Conservation (phyloP, 345 rosid species). For the Citrus trifoliata region DNA sequence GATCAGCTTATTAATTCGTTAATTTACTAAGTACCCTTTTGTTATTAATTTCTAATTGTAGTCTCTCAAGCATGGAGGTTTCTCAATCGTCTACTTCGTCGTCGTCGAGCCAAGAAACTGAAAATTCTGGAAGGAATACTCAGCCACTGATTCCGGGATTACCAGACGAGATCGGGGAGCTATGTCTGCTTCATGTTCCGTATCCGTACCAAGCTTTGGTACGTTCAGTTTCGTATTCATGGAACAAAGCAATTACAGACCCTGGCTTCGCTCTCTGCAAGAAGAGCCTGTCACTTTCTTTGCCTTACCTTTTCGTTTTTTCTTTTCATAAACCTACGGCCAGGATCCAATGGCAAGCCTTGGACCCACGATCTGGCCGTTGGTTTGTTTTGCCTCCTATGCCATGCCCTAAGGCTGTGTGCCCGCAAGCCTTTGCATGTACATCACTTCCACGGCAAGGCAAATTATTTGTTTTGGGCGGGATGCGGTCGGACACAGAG, state of each 20-base stretch:
- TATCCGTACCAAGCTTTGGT: conserved; percentile 55
- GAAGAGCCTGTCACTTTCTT: conserved; percentile 43
- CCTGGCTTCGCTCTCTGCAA: conserved; percentile 40
- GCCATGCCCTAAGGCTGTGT: conserved; percentile 45
- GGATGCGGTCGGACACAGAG: conserved; percentile 41
- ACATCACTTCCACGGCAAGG: conserved; percentile 58
- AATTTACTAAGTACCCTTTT: not conserved
- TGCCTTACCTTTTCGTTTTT: conserved; percentile 56
- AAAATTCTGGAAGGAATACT: conserved; percentile 1
- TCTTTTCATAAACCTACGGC: conserved; percentile 58
- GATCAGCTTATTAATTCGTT: not conserved
- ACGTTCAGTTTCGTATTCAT: conserved; percentile 63
- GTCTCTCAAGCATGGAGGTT: conserved; percentile 14
- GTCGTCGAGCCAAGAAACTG: conserved; percentile 2
- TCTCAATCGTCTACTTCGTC: not conserved
- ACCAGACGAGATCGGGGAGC: conserved; percentile 64
- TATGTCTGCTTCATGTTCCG: conserved; percentile 63
- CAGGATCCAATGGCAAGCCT: conserved; percentile 68
- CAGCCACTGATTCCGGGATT: conserved; percentile 64
- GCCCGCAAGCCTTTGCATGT: conserved; percentile 57
- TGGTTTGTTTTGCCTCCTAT: conserved; percentile 66
- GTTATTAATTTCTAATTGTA: not conserved
- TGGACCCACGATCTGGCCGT: conserved; percentile 56
- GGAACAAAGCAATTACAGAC: conserved; percentile 55
- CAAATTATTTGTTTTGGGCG: conserved; percentile 65